Conservation (phyloP, 129 eudicot genomes). For the Flaveria trinervia region DNA sequence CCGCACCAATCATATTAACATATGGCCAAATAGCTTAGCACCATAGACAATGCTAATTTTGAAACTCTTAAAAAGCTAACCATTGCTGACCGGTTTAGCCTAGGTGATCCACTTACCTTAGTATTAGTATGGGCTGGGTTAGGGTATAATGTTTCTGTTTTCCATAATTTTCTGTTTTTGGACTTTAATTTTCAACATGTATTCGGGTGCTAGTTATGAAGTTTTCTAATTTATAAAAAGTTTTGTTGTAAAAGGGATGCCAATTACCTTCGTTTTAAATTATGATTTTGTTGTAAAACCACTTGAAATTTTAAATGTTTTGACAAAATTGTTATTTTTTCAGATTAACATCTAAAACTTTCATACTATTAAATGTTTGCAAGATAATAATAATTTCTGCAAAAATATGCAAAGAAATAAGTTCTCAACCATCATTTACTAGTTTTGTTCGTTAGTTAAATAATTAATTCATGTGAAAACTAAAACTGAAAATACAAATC, state of each 20-base stretch:
- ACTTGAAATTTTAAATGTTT: not conserved
- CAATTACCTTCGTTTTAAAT: not conserved
- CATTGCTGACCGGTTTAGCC: constrained; percentile 41
- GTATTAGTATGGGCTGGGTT: constrained; percentile 38
- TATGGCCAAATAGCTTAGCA: constrained; percentile 34
- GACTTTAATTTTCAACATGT: constrained; percentile 31
- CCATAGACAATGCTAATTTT: constrained; percentile 41
- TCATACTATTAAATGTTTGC: no score
- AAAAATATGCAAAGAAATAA: no score
- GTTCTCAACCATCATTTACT: no score
- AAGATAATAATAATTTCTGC: no score
- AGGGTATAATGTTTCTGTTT: constrained; percentile 30
- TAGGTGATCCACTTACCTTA: constrained; percentile 35
- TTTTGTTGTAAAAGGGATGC: not conserved
- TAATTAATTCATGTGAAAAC: no score
- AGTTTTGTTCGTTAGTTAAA: no score
- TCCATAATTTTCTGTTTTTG: constrained; percentile 27
- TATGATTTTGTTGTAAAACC: not conserved
- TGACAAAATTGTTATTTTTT: not conserved
- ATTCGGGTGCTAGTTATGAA: constrained; percentile 31
- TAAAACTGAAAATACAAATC: no score
- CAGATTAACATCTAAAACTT: not conserved
- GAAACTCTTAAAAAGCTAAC: constrained; percentile 35
- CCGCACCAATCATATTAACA: constrained; percentile 68
- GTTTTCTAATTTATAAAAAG: constrained; percentile 16